A percentile compares a stretch with the other conserved stretches of the same genome.
Conservation (phyloP, 2,329 filamentous ascomycete species). For the Beauveria varroae region DNA sequence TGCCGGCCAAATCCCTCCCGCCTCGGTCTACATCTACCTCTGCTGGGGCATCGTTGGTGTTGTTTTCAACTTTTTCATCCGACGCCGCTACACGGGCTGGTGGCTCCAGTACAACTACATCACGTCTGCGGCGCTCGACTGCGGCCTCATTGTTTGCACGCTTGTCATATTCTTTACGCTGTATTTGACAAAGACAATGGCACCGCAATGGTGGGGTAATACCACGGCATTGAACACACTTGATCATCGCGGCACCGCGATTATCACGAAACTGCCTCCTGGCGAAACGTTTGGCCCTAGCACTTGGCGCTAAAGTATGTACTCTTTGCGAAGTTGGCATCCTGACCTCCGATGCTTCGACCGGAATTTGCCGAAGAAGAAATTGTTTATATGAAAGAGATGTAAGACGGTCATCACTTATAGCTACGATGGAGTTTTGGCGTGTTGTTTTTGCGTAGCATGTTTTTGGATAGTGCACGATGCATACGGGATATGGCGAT, state of each 20-base stretch:
- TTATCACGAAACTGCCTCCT: conserved; percentile 32
- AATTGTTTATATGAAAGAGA: background rate
- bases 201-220: conserved; percentile 59
- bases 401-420: background rate
- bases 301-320: conserved; percentile 32
- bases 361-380: background rate
- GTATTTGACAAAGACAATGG: conserved; percentile 46
- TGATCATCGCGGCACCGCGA: conserved; percentile 36
- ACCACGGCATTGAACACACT: conserved; percentile 37
- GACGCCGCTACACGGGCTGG: conserved; percentile 59
- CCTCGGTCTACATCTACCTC: conserved; percentile 63
- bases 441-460: background rate
- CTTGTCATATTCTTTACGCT: conserved; percentile 65
- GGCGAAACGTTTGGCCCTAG: conserved; percentile 46
- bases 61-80: conserved; percentile 62
- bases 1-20: conserved; percentile 56
- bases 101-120: conserved; percentile 76
- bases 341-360: background rate
- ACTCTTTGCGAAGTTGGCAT: background rate
- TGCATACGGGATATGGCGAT: conserved; percentile 8
- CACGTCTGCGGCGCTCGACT: conserved; percentile 63
- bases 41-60: conserved; percentile 62
- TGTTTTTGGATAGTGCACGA: background rate
- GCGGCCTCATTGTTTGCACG: conserved; percentile 57
- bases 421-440: background rate